Conservation (phyloP, 805 yeast genomes). For the Monosporozyma unispora region DNA sequence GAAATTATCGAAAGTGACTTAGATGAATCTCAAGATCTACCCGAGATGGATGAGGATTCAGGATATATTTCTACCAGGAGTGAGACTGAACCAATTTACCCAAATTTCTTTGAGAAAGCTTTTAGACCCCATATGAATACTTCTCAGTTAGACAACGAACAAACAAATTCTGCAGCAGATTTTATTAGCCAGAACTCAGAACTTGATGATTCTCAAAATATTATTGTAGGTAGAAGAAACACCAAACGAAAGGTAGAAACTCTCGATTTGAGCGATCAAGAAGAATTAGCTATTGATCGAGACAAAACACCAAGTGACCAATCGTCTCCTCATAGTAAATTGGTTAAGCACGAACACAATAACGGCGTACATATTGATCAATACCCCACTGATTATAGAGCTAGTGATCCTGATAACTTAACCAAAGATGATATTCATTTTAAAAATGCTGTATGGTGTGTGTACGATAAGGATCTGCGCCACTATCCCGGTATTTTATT, state of each 20-base stretch:
- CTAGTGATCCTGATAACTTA: slow-evolving; percentile 12
- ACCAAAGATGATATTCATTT: slow-evolving; percentile 25
- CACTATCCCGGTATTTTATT: slow-evolving; percentile 43
- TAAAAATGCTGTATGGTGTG: slow-evolving; percentile 44
- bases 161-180: background rate
- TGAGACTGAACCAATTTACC: background rate
- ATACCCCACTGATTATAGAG: background rate
- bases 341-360: background rate
- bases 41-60: slow-evolving; percentile 15
- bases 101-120: background rate
- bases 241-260: slow-evolving; percentile 6
- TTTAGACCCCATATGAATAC: background rate
- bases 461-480: slow-evolving; percentile 34
- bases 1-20: slow-evolving; percentile 1
- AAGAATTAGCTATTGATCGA: background rate
- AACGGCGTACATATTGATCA: background rate
- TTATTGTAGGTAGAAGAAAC: slow-evolving; percentile 9
- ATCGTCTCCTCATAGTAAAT: slow-evolving; percentile 5
- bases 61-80: background rate
- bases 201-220: slow-evolving; percentile 13
- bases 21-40: slow-evolving; percentile 4
- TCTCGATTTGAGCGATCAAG: slow-evolving; percentile 5
- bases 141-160: background rate
- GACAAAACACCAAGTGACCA: background rate
- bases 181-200: background rate